phyloP scores from a whole-genome alignment of 345 rosid genomes.

The Nephelium lappaceum region DNA sequence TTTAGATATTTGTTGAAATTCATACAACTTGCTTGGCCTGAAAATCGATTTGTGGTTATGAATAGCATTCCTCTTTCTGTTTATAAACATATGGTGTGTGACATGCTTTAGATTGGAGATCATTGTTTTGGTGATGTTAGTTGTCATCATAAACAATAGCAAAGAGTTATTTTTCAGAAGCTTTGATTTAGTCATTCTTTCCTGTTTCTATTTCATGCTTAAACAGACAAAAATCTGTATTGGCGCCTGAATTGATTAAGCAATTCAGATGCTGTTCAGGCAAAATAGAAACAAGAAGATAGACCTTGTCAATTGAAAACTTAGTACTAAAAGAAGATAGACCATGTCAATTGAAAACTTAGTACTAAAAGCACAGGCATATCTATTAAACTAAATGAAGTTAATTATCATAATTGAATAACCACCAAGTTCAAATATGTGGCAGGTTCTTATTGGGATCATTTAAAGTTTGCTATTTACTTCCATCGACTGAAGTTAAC shows the following conservation, averaged over 20 bases:
- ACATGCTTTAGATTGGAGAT: neutral
- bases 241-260: neutral
- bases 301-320: too few species aligned
- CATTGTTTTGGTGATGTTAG: neutral
- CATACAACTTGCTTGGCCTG: neutral
- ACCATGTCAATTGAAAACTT: too few species aligned
- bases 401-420: too few species aligned
- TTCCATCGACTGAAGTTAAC: neutral
- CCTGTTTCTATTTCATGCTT: neutral
- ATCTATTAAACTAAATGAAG: too few species aligned
- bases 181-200: neutral
- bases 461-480: neutral
- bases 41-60: neutral
- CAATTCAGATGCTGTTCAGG: neutral
- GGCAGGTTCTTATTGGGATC: too few species aligned
- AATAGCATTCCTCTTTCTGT: neutral
- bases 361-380: too few species aligned
- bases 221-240: neutral
- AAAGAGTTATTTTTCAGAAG: too few species aligned
- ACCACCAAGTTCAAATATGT: too few species aligned
- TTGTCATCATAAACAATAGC: neutral
- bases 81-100: neutral
- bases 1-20: neutral
- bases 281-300: too few species aligned
- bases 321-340: too few species aligned